phyloP scores from a whole-genome alignment of 2,329 filamentous ascomycete species.

The Sporothrix protearum region DNA sequence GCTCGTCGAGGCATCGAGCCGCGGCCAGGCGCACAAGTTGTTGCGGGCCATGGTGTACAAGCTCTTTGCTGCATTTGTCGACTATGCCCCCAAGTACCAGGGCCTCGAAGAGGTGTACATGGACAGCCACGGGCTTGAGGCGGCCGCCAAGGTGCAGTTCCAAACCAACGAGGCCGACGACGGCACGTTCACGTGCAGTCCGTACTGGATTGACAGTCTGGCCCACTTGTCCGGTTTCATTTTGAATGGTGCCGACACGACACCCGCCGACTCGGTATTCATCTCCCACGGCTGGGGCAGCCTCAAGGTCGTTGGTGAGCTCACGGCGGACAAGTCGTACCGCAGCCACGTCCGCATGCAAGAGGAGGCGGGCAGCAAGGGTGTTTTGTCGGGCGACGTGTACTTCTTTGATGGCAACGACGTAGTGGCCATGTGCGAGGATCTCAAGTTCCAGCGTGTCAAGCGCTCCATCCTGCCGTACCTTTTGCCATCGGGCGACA shows the following conservation, averaged over 20 bases:
- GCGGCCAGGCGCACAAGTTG: conserved; percentile 63
- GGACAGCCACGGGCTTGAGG: conserved; percentile 44
- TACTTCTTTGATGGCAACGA: conserved; percentile 52
- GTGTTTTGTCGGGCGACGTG: conserved; percentile 52
- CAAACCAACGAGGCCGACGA: conserved; percentile 48
- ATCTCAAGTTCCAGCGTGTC: conserved; percentile 17
- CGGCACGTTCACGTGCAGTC: conserved; percentile 49
- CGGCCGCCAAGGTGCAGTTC: conserved; percentile 44
- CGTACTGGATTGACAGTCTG: conserved; percentile 58
- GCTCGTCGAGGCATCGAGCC: conserved; percentile 59
- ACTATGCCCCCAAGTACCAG: conserved; percentile 52
- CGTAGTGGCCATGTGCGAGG: conserved; percentile 34
- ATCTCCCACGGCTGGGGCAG: conserved; percentile 60
- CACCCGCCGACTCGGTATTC: conserved; percentile 52
- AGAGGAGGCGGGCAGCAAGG: conserved; percentile 46
- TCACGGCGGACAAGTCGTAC: conserved; percentile 47
- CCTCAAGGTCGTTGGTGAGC: conserved; percentile 48
- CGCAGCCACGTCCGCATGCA: conserved; percentile 58
- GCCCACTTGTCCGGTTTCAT: conserved; percentile 60
- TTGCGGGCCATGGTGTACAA: conserved; percentile 72
- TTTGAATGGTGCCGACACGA: conserved; percentile 55
- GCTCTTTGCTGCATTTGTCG: conserved; percentile 55
- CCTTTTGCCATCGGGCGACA: not conserved
- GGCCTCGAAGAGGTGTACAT: conserved; percentile 60
- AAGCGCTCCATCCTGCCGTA: conserved; percentile 31